Percentiles rank a stretch among this genome's conserved stretches.
Evolutionary conservation across 2,329 filamentous ascomycete genomes (phyloP).

Genomic region (Penicillium sp.): DNA sequence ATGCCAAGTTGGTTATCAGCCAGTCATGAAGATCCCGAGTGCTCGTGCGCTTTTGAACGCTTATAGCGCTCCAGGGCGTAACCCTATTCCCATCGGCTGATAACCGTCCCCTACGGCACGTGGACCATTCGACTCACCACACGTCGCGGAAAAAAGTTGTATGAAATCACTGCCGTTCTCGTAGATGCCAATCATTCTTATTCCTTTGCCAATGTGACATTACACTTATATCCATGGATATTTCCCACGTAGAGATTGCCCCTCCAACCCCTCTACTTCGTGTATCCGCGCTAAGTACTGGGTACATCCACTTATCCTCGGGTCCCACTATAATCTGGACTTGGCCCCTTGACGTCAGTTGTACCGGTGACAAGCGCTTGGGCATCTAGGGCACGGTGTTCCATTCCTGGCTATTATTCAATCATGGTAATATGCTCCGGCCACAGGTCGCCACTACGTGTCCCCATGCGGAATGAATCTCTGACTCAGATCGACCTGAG

Average conservation of each 20-base stretch:
- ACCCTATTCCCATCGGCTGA: conserved; percentile 13
- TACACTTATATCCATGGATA: background rate
- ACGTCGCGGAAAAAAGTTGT: background rate
- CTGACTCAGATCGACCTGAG: conserved; percentile 5
- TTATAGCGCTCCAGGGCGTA: conserved; percentile 14
- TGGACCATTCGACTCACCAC: background rate
- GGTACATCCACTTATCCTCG: conserved; percentile 9
- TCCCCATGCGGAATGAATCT: background rate
- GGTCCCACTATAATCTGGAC: conserved; percentile 11
- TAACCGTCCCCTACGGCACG: conserved; percentile 5
- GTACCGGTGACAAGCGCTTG: conserved; percentile 5
- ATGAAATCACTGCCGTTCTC: no score
- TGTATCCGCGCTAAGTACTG: background rate
- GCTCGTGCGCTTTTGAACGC: conserved; percentile 14
- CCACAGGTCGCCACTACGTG: background rate
- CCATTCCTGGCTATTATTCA: background rate
- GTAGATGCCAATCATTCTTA: background rate
- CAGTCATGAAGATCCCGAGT: conserved; percentile 9
- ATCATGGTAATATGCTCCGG: no score
- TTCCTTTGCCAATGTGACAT: background rate
- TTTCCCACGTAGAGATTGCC: background rate
- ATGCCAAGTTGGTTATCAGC: conserved; percentile 14
- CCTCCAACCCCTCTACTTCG: background rate
- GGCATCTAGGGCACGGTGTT: background rate
- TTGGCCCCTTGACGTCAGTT: conserved; percentile 8